A percentile compares a stretch with the other conserved stretches of the same genome.
Evolutionary conservation across 257 asterid species (phyloP).

Genomic region (Eucommia ulmoides): DNA sequence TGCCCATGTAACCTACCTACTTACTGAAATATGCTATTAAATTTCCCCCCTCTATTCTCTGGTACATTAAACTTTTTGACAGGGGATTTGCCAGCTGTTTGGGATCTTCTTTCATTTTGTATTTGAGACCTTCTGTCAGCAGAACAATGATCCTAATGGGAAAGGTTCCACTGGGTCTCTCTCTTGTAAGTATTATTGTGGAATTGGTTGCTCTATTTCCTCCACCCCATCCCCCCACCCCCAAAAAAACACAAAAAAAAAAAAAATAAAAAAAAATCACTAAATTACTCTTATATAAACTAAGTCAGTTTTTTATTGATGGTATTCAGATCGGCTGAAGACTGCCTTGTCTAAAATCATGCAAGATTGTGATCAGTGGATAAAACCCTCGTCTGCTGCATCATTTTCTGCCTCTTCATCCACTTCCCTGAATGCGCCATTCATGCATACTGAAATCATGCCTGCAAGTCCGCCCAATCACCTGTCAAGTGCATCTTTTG

Average conservation of each 20-base stretch:
- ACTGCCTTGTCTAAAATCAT: constrained; percentile 69
- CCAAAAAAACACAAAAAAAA: background rate
- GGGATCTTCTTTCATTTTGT: constrained; percentile 82
- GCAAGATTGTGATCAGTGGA: constrained; percentile 93
- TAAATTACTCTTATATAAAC: background rate
- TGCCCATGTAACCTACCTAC: background rate
- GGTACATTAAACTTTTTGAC: constrained; percentile 18
- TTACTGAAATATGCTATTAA: no score
- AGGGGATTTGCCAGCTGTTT: constrained; percentile 93
- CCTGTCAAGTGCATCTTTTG: constrained; percentile 40
- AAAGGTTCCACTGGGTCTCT: constrained; percentile 38
- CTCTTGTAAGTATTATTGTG: constrained; percentile 60
- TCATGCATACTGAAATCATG: constrained; percentile 71
- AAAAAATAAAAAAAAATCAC: background rate
- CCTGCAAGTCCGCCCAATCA: constrained; percentile 82
- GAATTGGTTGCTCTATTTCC: no score
- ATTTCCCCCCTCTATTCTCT: no score
- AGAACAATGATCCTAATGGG: constrained; percentile 43
- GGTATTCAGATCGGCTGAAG: constrained; percentile 71
- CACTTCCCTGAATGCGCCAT: constrained; percentile 40
- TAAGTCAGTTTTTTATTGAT: constrained; percentile 4
- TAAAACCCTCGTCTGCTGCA: constrained; percentile 39
- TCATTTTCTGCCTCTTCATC: constrained; percentile 49
- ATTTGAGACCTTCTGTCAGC: constrained; percentile 69
- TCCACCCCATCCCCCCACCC: background rate